phyloP scores from a whole-genome alignment of 495 filamentous ascomycete genomes.

The Sordaria brevicollis region DNA sequence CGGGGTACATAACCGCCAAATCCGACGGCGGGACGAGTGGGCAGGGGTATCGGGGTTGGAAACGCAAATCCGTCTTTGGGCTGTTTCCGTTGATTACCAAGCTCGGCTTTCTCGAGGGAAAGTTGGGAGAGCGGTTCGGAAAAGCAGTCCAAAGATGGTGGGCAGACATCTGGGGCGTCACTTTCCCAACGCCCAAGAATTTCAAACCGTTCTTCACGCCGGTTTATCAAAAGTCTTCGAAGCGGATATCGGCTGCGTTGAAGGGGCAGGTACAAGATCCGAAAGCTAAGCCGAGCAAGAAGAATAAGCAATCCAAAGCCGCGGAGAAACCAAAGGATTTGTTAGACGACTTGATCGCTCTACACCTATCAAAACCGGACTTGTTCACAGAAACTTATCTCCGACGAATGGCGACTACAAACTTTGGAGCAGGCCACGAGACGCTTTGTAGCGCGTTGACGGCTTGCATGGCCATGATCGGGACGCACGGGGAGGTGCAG shows the following conservation, averaged over 20 bases:
- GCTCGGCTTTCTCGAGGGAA: slow-evolving; percentile 2
- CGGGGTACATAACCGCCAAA: slow-evolving; percentile 20
- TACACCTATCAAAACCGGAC: slow-evolving; percentile 17
- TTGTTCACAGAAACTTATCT: slow-evolving; percentile 27
- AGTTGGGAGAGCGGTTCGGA: background rate
- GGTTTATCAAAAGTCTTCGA: slow-evolving; percentile 19
- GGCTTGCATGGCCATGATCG: slow-evolving; percentile 27
- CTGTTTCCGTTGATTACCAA: slow-evolving; percentile 19
- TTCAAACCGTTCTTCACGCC: slow-evolving; percentile 29
- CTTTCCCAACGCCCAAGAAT: slow-evolving; percentile 15
- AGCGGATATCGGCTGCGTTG: slow-evolving; percentile 13
- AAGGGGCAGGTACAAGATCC: background rate
- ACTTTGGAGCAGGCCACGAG: slow-evolving; percentile 39
- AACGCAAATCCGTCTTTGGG: slow-evolving; percentile 26
- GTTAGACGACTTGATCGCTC: slow-evolving; percentile 27
- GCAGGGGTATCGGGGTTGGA: slow-evolving; percentile 27
- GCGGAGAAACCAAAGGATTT: slow-evolving; percentile 14
- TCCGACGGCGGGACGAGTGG: slow-evolving; percentile 26
- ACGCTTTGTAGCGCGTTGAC: slow-evolving; percentile 37
- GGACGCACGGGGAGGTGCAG: slow-evolving; percentile 12
- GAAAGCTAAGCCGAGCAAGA: background rate
- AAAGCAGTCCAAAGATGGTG: slow-evolving; percentile 11
- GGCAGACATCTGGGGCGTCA: slow-evolving; percentile 19
- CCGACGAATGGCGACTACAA: slow-evolving; percentile 36
- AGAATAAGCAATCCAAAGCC: background rate